A percentile compares a stretch with the other conserved stretches of the same genome.
phyloP scores from a whole-genome alignment of 352 stramenopile genomes.

The Phytophthora pseudosyringae region DNA sequence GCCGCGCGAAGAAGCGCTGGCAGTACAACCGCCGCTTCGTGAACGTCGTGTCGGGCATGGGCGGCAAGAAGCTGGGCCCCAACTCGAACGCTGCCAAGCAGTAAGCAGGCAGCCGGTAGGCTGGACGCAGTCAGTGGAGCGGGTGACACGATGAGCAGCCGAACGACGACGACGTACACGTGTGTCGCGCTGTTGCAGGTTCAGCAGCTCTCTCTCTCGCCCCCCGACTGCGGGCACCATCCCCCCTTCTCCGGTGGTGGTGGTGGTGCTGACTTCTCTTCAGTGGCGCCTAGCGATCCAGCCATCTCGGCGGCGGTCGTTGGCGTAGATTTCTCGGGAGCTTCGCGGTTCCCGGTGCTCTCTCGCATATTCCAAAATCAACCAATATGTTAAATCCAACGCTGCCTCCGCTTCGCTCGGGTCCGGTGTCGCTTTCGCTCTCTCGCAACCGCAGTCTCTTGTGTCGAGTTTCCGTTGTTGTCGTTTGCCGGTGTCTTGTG shows the following conservation, averaged over 20 bases:
- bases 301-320: conserved; percentile 31
- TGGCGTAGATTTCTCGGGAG: conserved; percentile 32
- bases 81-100: conserved; percentile 99
- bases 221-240: conserved; percentile 21
- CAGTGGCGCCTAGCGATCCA: conserved; percentile 28
- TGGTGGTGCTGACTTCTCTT: conserved; percentile 36
- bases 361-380: conserved; percentile 65
- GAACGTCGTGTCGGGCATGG: conserved; percentile 97
- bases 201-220: conserved; percentile 9
- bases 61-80: conserved; percentile 97
- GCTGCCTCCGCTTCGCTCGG: conserved; percentile 35
- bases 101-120: conserved; percentile 34
- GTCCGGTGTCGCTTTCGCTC: conserved; percentile 33
- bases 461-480: conserved; percentile 10
- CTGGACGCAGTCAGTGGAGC: conserved; percentile 13
- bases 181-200: conserved; percentile 19
- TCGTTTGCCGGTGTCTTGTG: conserved; percentile 1
- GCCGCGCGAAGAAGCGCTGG: conserved; percentile 99
- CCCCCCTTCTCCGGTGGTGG: background rate
- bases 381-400: conserved; percentile 55
- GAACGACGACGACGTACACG: conserved; percentile 7
- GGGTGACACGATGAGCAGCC: conserved; percentile 7
- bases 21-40: conserved; percentile 99
- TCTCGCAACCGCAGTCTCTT: conserved; percentile 26
- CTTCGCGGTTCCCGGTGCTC: conserved; percentile 26